Evolutionary conservation across 345 rosid genomes (phyloP).

Genomic region (Fremontodendron californicum): DNA sequence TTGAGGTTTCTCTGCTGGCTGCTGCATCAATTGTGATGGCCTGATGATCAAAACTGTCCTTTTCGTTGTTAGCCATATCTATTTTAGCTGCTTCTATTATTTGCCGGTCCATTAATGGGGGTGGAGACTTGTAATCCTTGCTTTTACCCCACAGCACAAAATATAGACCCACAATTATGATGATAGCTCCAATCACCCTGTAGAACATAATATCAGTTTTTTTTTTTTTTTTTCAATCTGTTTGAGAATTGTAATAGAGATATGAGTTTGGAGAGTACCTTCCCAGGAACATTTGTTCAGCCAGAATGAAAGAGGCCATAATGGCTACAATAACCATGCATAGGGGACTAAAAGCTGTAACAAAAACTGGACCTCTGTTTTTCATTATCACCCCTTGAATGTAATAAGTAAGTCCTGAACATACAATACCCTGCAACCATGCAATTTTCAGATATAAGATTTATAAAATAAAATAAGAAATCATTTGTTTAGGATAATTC

Average conservation of each 20-base stretch:
- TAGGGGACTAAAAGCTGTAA: conserved; percentile 75
- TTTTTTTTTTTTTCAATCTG: neutral
- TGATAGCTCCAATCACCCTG: conserved; percentile 76
- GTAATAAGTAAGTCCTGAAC: conserved; percentile 77
- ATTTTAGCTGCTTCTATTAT: conserved; percentile 23
- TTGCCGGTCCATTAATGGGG: conserved; percentile 16
- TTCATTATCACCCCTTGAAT: conserved; percentile 73
- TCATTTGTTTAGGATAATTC: neutral
- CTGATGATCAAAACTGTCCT: conserved; percentile 27
- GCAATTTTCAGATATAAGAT: neutral
- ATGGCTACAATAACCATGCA: conserved; percentile 81
- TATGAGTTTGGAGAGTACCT: conserved; percentile 37
- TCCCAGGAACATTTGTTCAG: conserved; percentile 79
- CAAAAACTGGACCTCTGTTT: conserved; percentile 84
- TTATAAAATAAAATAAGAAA: no score
- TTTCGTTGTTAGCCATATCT: conserved; percentile 6
- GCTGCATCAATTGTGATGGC: conserved; percentile 22
- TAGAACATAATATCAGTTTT: conserved; percentile 7
- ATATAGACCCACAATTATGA: conserved; percentile 73
- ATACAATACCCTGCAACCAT: conserved; percentile 67
- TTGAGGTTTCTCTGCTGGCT: neutral
- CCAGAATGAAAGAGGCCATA: conserved; percentile 67
- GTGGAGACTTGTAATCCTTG: conserved; percentile 46
- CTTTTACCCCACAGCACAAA: conserved; percentile 89
- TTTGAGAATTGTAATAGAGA: neutral